These are phyloP conservation scores for Byssothecium circinans DNA, from an alignment of 2,329 filamentous ascomycete genomes.

Conservation along the genomic window DNA sequence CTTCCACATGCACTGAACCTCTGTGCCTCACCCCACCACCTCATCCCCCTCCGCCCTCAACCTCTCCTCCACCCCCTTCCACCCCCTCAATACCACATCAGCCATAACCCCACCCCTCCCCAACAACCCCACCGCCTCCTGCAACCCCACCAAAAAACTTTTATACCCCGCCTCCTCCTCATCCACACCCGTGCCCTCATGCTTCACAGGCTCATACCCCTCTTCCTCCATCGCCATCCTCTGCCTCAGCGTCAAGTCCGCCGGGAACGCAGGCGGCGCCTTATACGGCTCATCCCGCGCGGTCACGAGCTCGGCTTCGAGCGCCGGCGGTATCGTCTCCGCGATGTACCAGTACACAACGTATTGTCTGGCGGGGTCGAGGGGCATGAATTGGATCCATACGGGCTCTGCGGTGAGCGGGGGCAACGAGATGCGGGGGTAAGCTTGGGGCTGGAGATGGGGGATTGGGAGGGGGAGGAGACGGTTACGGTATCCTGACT, in stretches of 20 bases:
- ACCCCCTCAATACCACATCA: conserved; percentile 51
- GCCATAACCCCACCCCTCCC: conserved; percentile 45
- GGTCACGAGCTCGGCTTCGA: conserved; percentile 31
- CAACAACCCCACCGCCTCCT: conserved; percentile 47
- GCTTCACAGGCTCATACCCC: conserved; percentile 49
- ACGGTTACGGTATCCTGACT: conserved; percentile 54
- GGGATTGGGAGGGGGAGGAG: conserved; percentile 49
- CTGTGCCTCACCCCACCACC: too few relatives aligned
- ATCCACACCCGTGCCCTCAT: conserved; percentile 53
- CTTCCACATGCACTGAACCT: too few relatives aligned
- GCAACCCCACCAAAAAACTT: conserved; percentile 46
- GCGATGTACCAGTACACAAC: conserved; percentile 53
- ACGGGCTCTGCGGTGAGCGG: conserved; percentile 48
- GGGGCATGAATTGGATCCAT: conserved; percentile 50
- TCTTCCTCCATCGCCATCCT: conserved; percentile 44
- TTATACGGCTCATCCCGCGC: conserved; percentile 36
- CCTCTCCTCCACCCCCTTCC: conserved; percentile 47
- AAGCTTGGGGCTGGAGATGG: conserved; percentile 49
- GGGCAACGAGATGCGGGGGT: conserved; percentile 27
- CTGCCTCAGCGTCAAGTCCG: conserved; percentile 39
- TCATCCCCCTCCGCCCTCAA: conserved; percentile 24
- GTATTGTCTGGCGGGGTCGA: conserved; percentile 44
- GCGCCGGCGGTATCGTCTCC: conserved; percentile 48
- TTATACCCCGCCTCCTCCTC: conserved; percentile 50
- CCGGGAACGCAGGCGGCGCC: conserved; percentile 43